These are phyloP conservation scores for Paramecium pentaurelia DNA, from an alignment of 73 alveolate species.

Conservation along the genomic window DNA sequence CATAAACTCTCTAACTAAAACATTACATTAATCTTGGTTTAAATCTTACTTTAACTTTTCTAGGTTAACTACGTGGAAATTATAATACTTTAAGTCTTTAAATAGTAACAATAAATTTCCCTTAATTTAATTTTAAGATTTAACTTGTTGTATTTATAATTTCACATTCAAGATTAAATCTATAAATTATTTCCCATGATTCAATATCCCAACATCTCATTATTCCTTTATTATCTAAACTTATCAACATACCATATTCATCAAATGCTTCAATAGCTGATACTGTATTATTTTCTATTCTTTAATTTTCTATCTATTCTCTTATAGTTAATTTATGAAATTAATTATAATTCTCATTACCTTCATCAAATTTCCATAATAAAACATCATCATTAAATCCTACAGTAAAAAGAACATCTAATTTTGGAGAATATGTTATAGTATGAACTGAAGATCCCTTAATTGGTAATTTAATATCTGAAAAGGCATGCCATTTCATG, in stretches of 20 bases:
- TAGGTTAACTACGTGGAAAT: not conserved
- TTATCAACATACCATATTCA: not conserved
- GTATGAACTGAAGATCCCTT: not conserved
- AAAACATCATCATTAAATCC: conserved; percentile 1
- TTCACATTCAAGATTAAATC: not conserved
- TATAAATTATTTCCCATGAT: not conserved
- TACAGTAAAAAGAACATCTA: not conserved
- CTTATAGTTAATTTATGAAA: not conserved
- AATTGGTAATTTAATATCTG: not conserved
- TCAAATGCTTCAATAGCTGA: conserved; percentile 28
- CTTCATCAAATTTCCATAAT: conserved; percentile 24
- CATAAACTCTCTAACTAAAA: not conserved
- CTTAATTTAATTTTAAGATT: not conserved
- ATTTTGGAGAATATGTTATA: not conserved
- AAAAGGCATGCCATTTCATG: not conserved
- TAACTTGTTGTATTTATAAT: not conserved
- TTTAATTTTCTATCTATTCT: not conserved
- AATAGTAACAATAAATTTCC: not conserved
- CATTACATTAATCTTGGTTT: not conserved
- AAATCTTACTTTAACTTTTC: not conserved
- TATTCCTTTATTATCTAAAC: not conserved
- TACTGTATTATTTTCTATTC: not conserved
- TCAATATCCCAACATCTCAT: conserved; percentile 30
- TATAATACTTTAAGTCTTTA: not conserved
- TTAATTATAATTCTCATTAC: not conserved